These are phyloP conservation scores for Ganoderma meredithae DNA, from an alignment of 1,284 basidiomycete species.

Conservation along the genomic window DNA sequence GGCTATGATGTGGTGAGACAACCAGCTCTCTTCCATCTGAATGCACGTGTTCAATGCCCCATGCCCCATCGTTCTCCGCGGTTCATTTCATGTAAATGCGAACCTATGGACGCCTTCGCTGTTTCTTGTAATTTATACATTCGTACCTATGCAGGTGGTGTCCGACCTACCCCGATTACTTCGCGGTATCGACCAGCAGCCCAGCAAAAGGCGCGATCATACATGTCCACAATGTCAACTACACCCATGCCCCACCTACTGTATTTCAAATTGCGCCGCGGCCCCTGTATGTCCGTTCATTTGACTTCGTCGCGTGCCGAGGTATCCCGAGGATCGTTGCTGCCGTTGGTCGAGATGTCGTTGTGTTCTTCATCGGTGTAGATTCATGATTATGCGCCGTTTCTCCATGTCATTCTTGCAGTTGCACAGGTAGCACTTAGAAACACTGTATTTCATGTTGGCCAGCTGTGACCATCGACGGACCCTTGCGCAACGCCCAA, in stretches of 20 bases:
- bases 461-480: neutral
- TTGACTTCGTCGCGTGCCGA: conserved; percentile 71
- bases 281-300: conserved; percentile 72
- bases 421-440: neutral
- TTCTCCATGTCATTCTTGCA: neutral
- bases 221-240: conserved; percentile 70
- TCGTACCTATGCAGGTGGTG: conserved; percentile 65
- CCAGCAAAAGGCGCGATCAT: conserved; percentile 68
- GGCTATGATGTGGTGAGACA: neutral
- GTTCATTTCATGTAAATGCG: neutral
- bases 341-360: conserved; percentile 64
- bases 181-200: conserved; percentile 72
- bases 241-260: conserved; percentile 68
- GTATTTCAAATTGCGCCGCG: conserved; percentile 61
- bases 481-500: neutral
- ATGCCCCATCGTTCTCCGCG: neutral
- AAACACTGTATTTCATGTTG: neutral
- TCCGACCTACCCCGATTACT: conserved; percentile 74
- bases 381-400: conserved; percentile 32
- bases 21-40: neutral
- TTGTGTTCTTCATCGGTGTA: conserved; percentile 47
- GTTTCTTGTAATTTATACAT: neutral
- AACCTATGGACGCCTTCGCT: neutral
- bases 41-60: no score
- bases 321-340: conserved; percentile 71